These are phyloP conservation scores for Cylindrodendrum hubeiense DNA, from an alignment of 2,329 filamentous ascomycete species.

Conservation along the genomic window DNA sequence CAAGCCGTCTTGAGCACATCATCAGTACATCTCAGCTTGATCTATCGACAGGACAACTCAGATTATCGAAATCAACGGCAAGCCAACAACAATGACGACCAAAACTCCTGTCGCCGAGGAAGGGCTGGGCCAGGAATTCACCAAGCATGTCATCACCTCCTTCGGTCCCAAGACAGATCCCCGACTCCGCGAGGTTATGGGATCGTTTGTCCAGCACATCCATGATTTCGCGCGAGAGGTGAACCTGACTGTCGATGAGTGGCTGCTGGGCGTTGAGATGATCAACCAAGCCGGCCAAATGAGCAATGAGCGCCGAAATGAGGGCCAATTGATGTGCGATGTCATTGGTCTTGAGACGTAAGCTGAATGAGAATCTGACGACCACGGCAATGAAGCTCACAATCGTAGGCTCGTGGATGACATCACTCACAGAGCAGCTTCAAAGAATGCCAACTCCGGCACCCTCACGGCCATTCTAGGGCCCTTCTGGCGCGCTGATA, in stretches of 20 bases:
- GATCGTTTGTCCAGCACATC: conserved; percentile 77
- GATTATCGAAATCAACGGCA: conserved; percentile 49
- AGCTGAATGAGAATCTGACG: conserved; percentile 29
- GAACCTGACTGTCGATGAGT: conserved; percentile 84
- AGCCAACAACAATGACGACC: conserved; percentile 55
- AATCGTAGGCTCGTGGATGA: conserved; percentile 75
- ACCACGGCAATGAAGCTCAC: neutral
- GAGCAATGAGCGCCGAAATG: conserved; percentile 77
- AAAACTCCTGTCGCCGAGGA: conserved; percentile 53
- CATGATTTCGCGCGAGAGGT: conserved; percentile 87
- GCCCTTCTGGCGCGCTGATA: conserved; percentile 84
- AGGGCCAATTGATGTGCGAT: conserved; percentile 79
- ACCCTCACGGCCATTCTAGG: conserved; percentile 86
- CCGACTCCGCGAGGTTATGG: conserved; percentile 76
- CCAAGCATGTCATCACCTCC: conserved; percentile 77
- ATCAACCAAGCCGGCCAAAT: conserved; percentile 75
- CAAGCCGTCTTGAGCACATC: neutral
- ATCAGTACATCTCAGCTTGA: neutral
- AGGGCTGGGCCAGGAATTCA: conserved; percentile 68
- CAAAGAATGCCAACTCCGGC: conserved; percentile 57
- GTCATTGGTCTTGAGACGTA: conserved; percentile 79
- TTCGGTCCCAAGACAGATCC: conserved; percentile 80
- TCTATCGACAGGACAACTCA: conserved; percentile 10
- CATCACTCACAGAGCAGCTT: conserved; percentile 75
- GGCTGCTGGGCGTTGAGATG: conserved; percentile 75